phyloP scores from a whole-genome alignment of 2,329 filamentous ascomycete species.

The Fusarium multiceps region DNA sequence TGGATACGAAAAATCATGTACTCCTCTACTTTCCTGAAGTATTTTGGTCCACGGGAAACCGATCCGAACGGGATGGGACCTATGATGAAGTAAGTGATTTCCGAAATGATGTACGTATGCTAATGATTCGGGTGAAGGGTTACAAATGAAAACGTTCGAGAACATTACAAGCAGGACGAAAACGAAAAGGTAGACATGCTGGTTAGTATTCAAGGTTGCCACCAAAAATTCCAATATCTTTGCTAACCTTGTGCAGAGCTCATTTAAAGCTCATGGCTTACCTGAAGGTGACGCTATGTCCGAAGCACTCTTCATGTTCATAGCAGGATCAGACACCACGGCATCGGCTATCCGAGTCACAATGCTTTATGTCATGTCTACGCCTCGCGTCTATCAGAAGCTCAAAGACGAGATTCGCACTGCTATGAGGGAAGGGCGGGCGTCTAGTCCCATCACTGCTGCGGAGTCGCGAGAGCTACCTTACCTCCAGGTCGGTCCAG shows the following conservation, averaged over 20 bases:
- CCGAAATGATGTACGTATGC: background rate
- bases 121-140: background rate
- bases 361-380: background rate
- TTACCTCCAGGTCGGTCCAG: background rate
- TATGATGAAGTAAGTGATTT: background rate
- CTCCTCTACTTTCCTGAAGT: background rate
- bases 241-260: background rate
- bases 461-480: background rate
- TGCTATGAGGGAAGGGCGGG: background rate
- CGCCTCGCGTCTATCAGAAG: background rate
- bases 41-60: background rate
- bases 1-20: background rate
- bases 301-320: background rate
- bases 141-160: constrained; percentile 1
- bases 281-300: background rate
- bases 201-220: background rate
- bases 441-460: background rate
- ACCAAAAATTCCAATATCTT: accelerated
- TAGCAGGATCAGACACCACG: constrained; percentile 8
- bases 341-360: background rate
- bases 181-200: background rate
- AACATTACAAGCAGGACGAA: background rate
- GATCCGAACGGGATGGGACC: background rate
- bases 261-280: background rate
- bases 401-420: constrained; percentile 3